Percentiles rank a stretch among this genome's conserved stretches.
phyloP scores from a whole-genome alignment of 768 basidiomycete genomes.

The Saitozyma sp. region DNA sequence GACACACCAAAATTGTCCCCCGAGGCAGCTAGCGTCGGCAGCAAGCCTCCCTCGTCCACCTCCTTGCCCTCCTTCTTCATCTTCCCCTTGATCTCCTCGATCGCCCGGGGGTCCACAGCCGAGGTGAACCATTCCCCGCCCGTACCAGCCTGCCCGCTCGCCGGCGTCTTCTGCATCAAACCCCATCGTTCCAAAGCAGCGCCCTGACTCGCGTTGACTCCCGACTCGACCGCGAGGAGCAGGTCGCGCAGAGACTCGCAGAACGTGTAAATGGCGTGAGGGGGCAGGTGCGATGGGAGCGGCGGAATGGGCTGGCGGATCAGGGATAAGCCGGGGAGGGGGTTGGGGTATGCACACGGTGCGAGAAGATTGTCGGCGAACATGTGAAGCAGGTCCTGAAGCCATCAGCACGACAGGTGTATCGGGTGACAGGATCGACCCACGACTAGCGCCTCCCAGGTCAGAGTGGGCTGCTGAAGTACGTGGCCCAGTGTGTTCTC shows the following conservation, averaged over 20 bases:
- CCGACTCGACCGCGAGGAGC: conserved; percentile 27
- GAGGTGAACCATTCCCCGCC: conserved; percentile 40
- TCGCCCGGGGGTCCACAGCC: conserved; percentile 24
- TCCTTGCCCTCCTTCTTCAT: conserved; percentile 6
- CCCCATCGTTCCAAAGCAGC: conserved; percentile 29
- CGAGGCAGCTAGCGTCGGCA: conserved; percentile 26
- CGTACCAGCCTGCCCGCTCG: conserved; percentile 2
- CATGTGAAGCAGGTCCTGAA: conserved; percentile 35
- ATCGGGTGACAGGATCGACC: conserved; percentile 9
- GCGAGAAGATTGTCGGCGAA: conserved; percentile 37
- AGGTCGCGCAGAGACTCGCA: conserved; percentile 32
- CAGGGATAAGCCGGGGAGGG: conserved; percentile 32
- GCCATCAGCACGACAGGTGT: conserved; percentile 1
- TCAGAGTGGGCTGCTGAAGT: conserved; percentile 26
- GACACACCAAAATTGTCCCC: conserved; percentile 35
- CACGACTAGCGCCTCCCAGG: conserved; percentile 43
- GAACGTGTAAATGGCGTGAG: conserved; percentile 43
- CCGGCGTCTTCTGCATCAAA: conserved; percentile 36
- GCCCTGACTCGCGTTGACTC: neutral
- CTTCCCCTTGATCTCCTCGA: conserved; percentile 11
- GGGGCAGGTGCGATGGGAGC: conserved; percentile 36
- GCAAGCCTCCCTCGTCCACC: conserved; percentile 10
- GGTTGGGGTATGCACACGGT: conserved; percentile 40
- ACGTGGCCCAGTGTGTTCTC: conserved; percentile 42
- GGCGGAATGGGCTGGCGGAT: conserved; percentile 36